Percentiles rank a stretch among this genome's conserved stretches.
phyloP scores from a whole-genome alignment of 83 land plant genomes.

The Diphasiastrum complanatum region DNA sequence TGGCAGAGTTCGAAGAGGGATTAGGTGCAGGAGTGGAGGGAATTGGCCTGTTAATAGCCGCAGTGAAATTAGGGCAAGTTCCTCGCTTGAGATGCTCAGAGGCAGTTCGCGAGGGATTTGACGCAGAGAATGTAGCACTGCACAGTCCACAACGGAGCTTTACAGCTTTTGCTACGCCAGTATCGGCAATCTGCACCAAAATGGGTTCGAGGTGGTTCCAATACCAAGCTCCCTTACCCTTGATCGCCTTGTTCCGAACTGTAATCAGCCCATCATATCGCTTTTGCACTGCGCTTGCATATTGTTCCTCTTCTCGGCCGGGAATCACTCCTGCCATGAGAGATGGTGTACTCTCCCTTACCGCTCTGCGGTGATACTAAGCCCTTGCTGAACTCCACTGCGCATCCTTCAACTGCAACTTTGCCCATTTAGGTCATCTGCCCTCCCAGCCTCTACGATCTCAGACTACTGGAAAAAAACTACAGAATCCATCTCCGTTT shows the following conservation, averaged over 20 bases:
- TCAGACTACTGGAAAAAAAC: too few relatives aligned
- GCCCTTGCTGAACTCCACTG: too few relatives aligned
- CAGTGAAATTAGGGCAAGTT: constrained; percentile 64
- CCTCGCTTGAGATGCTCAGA: constrained; percentile 82
- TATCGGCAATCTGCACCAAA: constrained; percentile 46
- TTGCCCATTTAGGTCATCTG: too few relatives aligned
- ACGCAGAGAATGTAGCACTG: constrained; percentile 68
- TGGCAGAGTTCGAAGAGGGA: background rate
- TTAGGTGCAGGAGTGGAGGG: constrained; percentile 21
- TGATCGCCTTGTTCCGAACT: constrained; percentile 73
- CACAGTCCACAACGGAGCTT: constrained; percentile 70
- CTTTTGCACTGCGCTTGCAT: constrained; percentile 54
- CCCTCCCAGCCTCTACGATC: too few relatives aligned
- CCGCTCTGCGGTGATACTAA: too few relatives aligned
- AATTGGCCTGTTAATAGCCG: constrained; percentile 30
- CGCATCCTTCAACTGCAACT: too few relatives aligned
- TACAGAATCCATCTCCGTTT: too few relatives aligned
- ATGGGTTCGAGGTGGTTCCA: constrained; percentile 78
- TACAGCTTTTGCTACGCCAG: constrained; percentile 61
- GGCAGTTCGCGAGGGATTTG: constrained; percentile 80
- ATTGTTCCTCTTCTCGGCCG: constrained; percentile 37
- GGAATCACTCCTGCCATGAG: constrained; percentile 11
- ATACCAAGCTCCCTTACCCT: constrained; percentile 90
- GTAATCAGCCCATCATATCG: constrained; percentile 66
- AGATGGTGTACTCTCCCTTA: too few relatives aligned